Base-by-base conservation (phyloP, 345 rosid species). In the Moringa oleifera region DNA sequence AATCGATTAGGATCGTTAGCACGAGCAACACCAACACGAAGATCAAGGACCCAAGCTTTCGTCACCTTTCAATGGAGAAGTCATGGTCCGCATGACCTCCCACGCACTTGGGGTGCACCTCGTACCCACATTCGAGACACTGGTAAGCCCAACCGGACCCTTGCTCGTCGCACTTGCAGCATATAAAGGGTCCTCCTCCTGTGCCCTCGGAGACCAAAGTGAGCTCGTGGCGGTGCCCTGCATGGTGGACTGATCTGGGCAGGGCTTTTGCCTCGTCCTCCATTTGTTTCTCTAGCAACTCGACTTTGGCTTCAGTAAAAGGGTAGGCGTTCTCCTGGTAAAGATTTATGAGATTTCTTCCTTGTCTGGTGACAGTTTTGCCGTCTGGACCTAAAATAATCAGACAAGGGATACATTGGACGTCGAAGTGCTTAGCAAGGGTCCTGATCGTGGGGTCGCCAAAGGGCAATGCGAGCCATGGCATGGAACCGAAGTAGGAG, bases 81-180 rank as follows among this genome's bases (percentile, higher is more conserved):
- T 55, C 63, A 25, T 51, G 60, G 41, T 33, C 61, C 51, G 58
- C 73, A 10, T 78, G 62, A 2, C 5, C 3, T 58, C 74, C 67
- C 0, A 85, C 74, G 51, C 87, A 85, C 77, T 64, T 82, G 23
- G 87, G 73, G 56, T 85, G 90, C 60, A 85, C 81, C 77, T 85
- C 87, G n/a, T 82, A 85, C 11, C 90, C 90, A 55, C 90, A 85
- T 53, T 79, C 84, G 20, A 85, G 67, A 49, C 90, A 82, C 58
- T 78, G 87, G 69, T 85, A 85, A 37, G 83, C 87, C 90, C 90
- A 85, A 18, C 83, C 82, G 0, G 61, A 71, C 12, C 87, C 90
- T 55, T 85, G 90, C 51, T 85, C 90, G 11, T 82, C 82, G 24
- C 90, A 82, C 33, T 76, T 79, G 25, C 90, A 85, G 47, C 90